Percentiles rank a stretch among this genome's conserved stretches.
Conservation (phyloP, 192 early-diverging fungal genomes). For the Umbelopsis sp. region DNA sequence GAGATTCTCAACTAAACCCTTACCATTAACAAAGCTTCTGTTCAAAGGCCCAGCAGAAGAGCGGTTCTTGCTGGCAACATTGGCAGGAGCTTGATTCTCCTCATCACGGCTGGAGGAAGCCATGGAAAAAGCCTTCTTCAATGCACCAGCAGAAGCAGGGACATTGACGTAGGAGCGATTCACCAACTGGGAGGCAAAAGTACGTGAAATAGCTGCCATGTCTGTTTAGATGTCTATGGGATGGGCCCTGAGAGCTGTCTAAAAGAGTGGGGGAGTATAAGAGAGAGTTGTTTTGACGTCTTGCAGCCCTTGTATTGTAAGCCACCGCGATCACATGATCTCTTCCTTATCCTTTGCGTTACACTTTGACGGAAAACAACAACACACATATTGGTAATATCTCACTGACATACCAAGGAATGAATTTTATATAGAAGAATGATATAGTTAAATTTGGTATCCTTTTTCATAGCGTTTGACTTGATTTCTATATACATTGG, state of each 20-base stretch:
- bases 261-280: conserved; percentile 10
- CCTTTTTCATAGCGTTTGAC: too few relatives aligned
- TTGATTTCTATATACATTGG: too few relatives aligned
- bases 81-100: conserved; percentile 24
- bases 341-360: too few relatives aligned
- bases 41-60: conserved; percentile 38
- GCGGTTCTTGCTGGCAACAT: conserved; percentile 32
- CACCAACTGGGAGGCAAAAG: conserved; percentile 50
- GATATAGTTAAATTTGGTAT: too few relatives aligned
- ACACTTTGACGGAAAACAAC: too few relatives aligned
- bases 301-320: conserved; percentile 4
- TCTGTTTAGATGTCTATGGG: conserved; percentile 18
- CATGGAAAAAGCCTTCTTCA: conserved; percentile 46
- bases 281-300: conserved; percentile 15
- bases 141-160: conserved; percentile 39
- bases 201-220: conserved; percentile 53
- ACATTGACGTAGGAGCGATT: conserved; percentile 56
- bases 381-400: too few relatives aligned
- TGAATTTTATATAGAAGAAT: too few relatives aligned
- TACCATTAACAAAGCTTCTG: conserved; percentile 54
- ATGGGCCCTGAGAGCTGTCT: conserved; percentile 13
- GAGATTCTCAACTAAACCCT: neutral
- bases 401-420: too few relatives aligned
- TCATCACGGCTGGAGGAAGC: conserved; percentile 39
- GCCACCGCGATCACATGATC: conserved; percentile 15